Conservation (phyloP, 495 filamentous ascomycete genomes). For the Neurospora terricola region DNA sequence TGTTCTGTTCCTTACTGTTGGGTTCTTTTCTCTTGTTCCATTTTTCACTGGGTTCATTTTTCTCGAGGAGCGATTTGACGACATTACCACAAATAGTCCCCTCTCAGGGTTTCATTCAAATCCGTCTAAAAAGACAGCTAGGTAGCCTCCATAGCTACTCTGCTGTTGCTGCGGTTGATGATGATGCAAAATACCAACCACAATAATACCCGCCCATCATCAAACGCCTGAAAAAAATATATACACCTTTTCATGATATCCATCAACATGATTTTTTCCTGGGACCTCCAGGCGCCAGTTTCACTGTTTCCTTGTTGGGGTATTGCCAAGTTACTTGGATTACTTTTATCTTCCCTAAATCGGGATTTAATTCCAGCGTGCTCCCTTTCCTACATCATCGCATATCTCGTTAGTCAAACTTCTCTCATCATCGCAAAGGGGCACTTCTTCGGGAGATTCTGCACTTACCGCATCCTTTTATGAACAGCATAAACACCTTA, state of each 20-base stretch:
- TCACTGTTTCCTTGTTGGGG: not conserved
- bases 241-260: constrained; percentile 5
- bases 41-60: constrained; percentile 4
- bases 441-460: constrained; percentile 23
- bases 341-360: not conserved
- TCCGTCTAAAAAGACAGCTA: not conserved
- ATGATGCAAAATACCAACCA: not conserved
- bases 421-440: not conserved
- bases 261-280: not conserved
- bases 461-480: constrained; percentile 30
- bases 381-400: not conserved
- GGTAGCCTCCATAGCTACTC: not conserved
- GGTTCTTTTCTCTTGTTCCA: constrained; percentile 3
- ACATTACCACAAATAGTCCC: not conserved
- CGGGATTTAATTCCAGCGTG: not conserved
- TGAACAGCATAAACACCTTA: constrained; percentile 28
- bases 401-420: not conserved
- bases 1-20: not conserved
- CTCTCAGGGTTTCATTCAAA: not conserved
- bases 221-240: not conserved
- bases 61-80: not conserved
- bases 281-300: not conserved
- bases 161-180: not conserved
- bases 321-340: not conserved
- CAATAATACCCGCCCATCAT: constrained; percentile 2